These are phyloP conservation scores for Suillus ampliporus DNA, from an alignment of 768 basidiomycete species.

Conservation along the genomic window DNA sequence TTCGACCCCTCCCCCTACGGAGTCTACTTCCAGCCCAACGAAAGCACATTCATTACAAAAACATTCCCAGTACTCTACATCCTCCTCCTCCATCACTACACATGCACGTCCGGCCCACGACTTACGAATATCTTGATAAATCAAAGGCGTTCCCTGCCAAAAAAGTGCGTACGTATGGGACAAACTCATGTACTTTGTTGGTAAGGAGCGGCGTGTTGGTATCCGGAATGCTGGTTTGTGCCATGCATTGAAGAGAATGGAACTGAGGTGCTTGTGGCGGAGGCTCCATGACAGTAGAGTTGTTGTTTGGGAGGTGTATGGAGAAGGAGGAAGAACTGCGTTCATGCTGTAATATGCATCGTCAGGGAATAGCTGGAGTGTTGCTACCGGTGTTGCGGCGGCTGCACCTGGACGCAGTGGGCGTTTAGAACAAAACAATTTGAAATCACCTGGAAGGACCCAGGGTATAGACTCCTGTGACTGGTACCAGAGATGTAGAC, in stretches of 20 bases:
- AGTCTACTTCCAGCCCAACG: background rate
- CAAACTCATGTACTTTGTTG: slow-evolving; percentile 31
- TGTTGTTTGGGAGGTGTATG: slow-evolving; percentile 25
- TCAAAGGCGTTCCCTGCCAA: background rate
- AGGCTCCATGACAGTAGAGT: slow-evolving; percentile 30
- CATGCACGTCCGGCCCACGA: no score
- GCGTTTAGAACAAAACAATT: slow-evolving; percentile 1
- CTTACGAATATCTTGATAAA: slow-evolving; percentile 12
- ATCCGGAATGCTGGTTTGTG: slow-evolving; percentile 29
- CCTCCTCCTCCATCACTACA: no score
- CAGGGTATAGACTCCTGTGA: slow-evolving; percentile 30
- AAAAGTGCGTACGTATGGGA: background rate
- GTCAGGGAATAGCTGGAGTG: slow-evolving; percentile 31
- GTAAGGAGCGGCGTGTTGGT: slow-evolving; percentile 35
- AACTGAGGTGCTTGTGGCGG: slow-evolving; percentile 20
- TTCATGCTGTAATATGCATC: slow-evolving; percentile 22
- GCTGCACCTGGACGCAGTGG: slow-evolving; percentile 27
- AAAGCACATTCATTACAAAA: slow-evolving; percentile 3
- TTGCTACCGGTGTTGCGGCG: slow-evolving; percentile 15
- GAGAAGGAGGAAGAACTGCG: slow-evolving; percentile 17
- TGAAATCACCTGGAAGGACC: slow-evolving; percentile 30
- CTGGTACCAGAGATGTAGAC: slow-evolving; percentile 16
- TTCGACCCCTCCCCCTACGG: no score
- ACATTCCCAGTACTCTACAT: slow-evolving; percentile 3
- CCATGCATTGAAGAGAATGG: slow-evolving; percentile 34